Conservation (phyloP, 495 filamentous ascomycete genomes). For the Daldinia vernicosa region DNA sequence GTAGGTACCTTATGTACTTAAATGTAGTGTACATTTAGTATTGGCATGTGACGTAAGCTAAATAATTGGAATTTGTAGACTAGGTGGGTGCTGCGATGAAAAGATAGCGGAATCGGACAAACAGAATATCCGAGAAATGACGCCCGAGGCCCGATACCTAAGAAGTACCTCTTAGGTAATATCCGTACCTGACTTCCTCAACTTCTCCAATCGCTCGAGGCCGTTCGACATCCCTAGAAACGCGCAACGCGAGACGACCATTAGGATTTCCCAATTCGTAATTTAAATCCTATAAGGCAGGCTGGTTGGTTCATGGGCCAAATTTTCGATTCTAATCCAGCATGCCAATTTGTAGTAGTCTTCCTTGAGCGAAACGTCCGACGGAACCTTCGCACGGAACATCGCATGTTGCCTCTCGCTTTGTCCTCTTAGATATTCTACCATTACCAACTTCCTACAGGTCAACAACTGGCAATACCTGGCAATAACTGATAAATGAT, state of each 20-base stretch:
- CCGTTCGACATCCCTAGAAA: neutral
- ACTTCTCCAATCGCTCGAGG: slow-evolving; percentile 15
- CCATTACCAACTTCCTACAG: neutral
- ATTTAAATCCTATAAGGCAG: neutral
- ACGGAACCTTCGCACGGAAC: neutral
- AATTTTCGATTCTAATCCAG: slow-evolving; percentile 14
- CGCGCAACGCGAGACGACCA: neutral
- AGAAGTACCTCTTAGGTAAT: neutral
- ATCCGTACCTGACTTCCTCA: neutral
- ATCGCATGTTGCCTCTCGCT: slow-evolving; percentile 12
- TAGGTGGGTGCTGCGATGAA: neutral
- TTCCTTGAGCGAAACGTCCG: slow-evolving; percentile 23
- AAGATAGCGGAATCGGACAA: slow-evolving; percentile 23
- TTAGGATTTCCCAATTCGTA: neutral
- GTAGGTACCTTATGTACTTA: no score
- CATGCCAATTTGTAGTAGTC: slow-evolving; percentile 29
- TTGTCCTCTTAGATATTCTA: neutral
- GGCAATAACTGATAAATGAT: slow-evolving; percentile 5
- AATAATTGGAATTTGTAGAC: neutral
- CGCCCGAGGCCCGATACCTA: neutral
- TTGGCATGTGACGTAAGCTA: slow-evolving; percentile 14
- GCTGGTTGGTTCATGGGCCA: slow-evolving; percentile 7
- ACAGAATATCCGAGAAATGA: slow-evolving; percentile 3
- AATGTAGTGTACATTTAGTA: neutral
- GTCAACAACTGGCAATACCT: neutral